phyloP scores from a whole-genome alignment of 2,329 filamentous ascomycete species.

The Graphiopsis chlorocephala region DNA sequence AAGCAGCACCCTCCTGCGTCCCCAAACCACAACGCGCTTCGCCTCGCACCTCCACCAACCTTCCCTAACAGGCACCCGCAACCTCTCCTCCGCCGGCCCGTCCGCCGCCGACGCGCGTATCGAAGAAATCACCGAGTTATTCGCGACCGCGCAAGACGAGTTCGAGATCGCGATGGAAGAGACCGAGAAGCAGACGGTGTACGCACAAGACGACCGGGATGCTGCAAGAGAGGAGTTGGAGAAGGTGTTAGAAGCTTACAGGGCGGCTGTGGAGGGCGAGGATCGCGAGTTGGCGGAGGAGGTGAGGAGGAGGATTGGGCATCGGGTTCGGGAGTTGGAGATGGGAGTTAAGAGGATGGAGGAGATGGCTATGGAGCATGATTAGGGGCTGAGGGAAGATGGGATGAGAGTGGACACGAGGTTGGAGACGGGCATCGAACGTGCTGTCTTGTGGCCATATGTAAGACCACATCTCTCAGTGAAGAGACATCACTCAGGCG shows the following conservation, averaged over 20 bases:
- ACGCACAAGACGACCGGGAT: slow-evolving; percentile 53
- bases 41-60: slow-evolving; percentile 29
- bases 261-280: slow-evolving; percentile 40
- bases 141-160: slow-evolving; percentile 39
- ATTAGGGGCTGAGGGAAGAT: slow-evolving; percentile 29
- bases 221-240: slow-evolving; percentile 54
- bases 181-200: slow-evolving; percentile 54
- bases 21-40: slow-evolving; percentile 11
- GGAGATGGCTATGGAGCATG: slow-evolving; percentile 49
- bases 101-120: slow-evolving; percentile 38
- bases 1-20: slow-evolving; percentile 16
- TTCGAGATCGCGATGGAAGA: slow-evolving; percentile 54
- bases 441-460: not conserved
- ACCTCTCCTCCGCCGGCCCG: slow-evolving; percentile 26
- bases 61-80: slow-evolving; percentile 22
- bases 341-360: slow-evolving; percentile 51
- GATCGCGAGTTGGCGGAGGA: slow-evolving; percentile 47
- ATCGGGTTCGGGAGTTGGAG: slow-evolving; percentile 54
- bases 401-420: not conserved
- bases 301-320: slow-evolving; percentile 50
- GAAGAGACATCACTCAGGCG: not conserved
- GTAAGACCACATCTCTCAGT: not conserved
- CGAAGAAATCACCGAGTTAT: slow-evolving; percentile 43
- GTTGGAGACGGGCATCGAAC: too few relatives aligned
- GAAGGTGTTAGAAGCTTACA: slow-evolving; percentile 48